These are phyloP conservation scores for Coprinellus micaceus DNA, from an alignment of 768 basidiomycete genomes.

Conservation along the genomic window DNA sequence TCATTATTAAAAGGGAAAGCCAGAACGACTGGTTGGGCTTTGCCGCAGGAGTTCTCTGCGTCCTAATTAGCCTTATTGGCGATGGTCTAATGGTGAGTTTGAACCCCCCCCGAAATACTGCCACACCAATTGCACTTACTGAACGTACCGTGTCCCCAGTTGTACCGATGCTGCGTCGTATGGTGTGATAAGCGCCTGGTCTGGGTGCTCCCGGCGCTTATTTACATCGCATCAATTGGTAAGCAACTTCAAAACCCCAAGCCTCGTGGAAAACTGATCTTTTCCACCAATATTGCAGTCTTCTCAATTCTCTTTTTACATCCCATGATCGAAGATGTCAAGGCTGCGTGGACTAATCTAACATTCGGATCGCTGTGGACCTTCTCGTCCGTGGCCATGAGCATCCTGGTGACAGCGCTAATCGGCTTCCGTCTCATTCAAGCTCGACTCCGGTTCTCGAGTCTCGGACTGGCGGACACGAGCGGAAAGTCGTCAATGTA, in stretches of 20 bases:
- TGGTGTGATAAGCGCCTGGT: constrained; percentile 2
- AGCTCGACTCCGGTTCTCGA: not conserved
- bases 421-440: constrained; percentile 1
- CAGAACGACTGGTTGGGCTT: not conserved
- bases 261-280: not conserved
- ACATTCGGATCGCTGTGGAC: not conserved
- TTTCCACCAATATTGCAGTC: not conserved
- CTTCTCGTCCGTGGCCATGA: not conserved
- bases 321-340: no score
- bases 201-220: not conserved
- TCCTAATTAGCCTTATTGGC: not conserved
- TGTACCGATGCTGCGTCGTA: constrained; percentile 6
- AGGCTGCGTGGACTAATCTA: not conserved
- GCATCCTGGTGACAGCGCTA: not conserved
- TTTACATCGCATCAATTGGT: no score
- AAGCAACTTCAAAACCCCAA: no score
- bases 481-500: not conserved
- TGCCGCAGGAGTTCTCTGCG: no score
- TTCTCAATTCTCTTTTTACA: no score
- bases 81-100: constrained; percentile 2
- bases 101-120: not conserved
- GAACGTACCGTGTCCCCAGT: not conserved
- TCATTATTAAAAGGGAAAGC: not conserved
- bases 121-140: not conserved
- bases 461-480: no score